These are phyloP conservation scores for Emericellopsis terricola DNA, from an alignment of 495 filamentous ascomycete genomes.

Conservation along the genomic window DNA sequence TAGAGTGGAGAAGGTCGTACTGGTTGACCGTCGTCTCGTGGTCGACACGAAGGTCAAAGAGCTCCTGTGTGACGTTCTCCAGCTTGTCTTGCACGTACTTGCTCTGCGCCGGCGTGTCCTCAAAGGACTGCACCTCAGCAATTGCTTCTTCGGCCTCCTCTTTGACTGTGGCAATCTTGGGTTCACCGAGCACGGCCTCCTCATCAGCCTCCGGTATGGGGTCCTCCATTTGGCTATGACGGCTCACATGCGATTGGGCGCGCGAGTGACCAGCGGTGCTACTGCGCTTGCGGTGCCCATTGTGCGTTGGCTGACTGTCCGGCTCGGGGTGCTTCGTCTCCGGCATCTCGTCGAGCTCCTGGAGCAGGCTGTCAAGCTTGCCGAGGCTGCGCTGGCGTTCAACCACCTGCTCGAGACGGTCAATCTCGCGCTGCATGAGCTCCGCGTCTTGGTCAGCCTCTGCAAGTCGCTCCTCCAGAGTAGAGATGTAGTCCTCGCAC, in stretches of 20 bases:
- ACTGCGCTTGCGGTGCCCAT: constrained; percentile 23
- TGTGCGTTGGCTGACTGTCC: constrained; percentile 16
- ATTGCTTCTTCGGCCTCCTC: constrained; percentile 14
- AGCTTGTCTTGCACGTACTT: constrained; percentile 85
- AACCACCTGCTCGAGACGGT: constrained; percentile 83
- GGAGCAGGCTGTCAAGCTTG: constrained; percentile 78
- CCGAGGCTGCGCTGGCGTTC: constrained; percentile 90
- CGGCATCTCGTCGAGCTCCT: constrained; percentile 74
- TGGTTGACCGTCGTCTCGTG: constrained; percentile 74
- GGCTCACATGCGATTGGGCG: constrained; percentile 30
- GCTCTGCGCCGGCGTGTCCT: constrained; percentile 42
- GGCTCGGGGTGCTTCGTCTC: constrained; percentile 29
- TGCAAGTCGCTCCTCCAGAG: constrained; percentile 85
- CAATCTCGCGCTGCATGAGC: constrained; percentile 89
- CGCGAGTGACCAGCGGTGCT: constrained; percentile 29
- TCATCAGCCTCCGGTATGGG: constrained; percentile 31
- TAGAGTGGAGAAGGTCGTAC: constrained; percentile 63
- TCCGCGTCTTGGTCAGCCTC: constrained; percentile 94
- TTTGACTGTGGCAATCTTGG: constrained; percentile 6
- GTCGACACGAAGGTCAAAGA: constrained; percentile 75
- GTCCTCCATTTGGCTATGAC: constrained; percentile 31
- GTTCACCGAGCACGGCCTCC: constrained; percentile 5
- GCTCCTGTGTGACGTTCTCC: constrained; percentile 79
- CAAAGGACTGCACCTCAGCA: constrained; percentile 11
- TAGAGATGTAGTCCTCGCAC: constrained; percentile 93